Evolutionary conservation across 257 asterid species (phyloP).

Genomic region (Solanum sitiens): DNA sequence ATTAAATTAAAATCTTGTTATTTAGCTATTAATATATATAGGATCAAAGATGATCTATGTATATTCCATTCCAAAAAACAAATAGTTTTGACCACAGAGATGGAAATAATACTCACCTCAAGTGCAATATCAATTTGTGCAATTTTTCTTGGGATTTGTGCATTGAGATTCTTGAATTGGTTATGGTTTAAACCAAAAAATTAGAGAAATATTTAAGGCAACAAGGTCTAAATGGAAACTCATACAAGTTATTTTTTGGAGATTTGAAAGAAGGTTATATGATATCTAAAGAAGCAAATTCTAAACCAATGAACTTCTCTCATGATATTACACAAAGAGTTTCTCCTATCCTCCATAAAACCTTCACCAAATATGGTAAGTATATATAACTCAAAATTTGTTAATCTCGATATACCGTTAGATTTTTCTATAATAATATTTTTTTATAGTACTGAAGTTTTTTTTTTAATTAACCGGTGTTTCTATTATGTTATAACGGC

Average conservation of each 20-base stretch:
- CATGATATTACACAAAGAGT: conserved; percentile 9
- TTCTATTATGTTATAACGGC: too few relatives aligned
- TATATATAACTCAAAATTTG: too few relatives aligned
- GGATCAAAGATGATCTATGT: too few relatives aligned
- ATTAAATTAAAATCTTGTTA: too few relatives aligned
- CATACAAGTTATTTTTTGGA: conserved; percentile 13
- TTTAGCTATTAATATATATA: too few relatives aligned
- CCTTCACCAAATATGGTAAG: conserved; percentile 11
- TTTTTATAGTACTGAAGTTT: too few relatives aligned
- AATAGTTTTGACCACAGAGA: not conserved
- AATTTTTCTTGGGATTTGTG: not conserved
- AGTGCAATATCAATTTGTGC: not conserved
- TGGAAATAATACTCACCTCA: not conserved
- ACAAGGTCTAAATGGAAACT: conserved; percentile 14
- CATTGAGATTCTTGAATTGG: conserved; percentile 12
- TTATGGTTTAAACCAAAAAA: conserved; percentile 15
- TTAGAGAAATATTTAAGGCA: conserved; percentile 12
- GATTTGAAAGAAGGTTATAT: conserved; percentile 6
- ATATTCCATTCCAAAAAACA: not conserved
- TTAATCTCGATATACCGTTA: not conserved
- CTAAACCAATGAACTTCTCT: conserved; percentile 10
- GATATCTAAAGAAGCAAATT: conserved; percentile 4
- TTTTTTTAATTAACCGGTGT: too few relatives aligned
- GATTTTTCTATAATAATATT: too few relatives aligned
- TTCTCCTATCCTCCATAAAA: conserved; percentile 3